Conservation (phyloP, 139 green algal species). For the Picochlorum sp. region DNA sequence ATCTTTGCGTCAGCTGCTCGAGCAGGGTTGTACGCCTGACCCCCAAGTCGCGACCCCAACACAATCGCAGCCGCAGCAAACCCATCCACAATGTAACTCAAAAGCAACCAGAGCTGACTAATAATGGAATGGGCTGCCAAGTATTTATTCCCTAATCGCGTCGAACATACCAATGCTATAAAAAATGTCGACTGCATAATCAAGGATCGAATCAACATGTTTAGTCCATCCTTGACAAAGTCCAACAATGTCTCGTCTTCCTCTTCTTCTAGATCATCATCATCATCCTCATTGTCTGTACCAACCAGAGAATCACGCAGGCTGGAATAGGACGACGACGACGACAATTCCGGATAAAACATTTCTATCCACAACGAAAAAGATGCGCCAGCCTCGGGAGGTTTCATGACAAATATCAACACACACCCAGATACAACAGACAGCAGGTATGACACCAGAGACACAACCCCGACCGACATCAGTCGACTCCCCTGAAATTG, state of each 20-base stretch:
- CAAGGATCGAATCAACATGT: slow-evolving; percentile 48
- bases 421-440: background rate
- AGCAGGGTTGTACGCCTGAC: background rate
- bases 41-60: slow-evolving; percentile 36
- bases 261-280: background rate
- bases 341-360: background rate
- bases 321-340: background rate
- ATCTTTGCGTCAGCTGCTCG: slow-evolving; percentile 8
- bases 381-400: background rate
- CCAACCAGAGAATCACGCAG: background rate
- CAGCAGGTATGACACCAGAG: slow-evolving; percentile 11
- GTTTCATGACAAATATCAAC: slow-evolving; percentile 14
- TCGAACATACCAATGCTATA: slow-evolving; percentile 31
- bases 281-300: background rate
- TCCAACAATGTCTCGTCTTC: slow-evolving; percentile 7
- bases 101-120: slow-evolving; percentile 55
- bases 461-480: slow-evolving; percentile 16
- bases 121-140: slow-evolving; percentile 51
- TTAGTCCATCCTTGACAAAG: slow-evolving; percentile 37
- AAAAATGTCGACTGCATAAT: slow-evolving; percentile 54
- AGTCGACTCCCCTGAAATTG: background rate
- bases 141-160: slow-evolving; percentile 34
- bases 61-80: slow-evolving; percentile 64
- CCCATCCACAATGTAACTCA: slow-evolving; percentile 51
- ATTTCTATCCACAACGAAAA: slow-evolving; percentile 7